phyloP scores from a whole-genome alignment of 1,139 yeast genomes.

The Diutina pseudorugosa region DNA sequence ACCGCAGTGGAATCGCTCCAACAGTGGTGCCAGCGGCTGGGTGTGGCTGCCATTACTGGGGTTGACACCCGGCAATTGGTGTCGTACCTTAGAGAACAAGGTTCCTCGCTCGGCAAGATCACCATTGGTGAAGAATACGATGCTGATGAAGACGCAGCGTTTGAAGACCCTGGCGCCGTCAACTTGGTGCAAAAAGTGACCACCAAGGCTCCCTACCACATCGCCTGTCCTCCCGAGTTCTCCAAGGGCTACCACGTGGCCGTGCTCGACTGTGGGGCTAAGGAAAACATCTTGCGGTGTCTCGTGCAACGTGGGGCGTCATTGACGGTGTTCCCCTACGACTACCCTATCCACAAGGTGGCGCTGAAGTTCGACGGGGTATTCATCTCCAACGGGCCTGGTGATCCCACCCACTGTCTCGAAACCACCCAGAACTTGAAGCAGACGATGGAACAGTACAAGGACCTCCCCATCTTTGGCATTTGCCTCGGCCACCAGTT shows the following conservation, averaged over 20 bases:
- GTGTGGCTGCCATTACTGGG: conserved; percentile 93
- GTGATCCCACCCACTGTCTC: conserved; percentile 93
- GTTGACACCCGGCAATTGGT: conserved; percentile 95
- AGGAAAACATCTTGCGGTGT: conserved; percentile 90
- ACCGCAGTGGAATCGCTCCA: conserved; percentile 93
- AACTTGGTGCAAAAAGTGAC: conserved; percentile 90
- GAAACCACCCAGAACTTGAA: conserved; percentile 66
- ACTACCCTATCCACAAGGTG: conserved; percentile 83
- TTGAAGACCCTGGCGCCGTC: conserved; percentile 82
- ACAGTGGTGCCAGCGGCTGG: conserved; percentile 93
- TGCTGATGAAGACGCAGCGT: conserved; percentile 86
- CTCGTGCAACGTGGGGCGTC: conserved; percentile 92
- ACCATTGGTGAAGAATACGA: conserved; percentile 85
- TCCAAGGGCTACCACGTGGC: conserved; percentile 67
- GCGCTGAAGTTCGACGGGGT: conserved; percentile 91
- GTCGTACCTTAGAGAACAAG: conserved; percentile 85
- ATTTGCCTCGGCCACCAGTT: conserved; percentile 96
- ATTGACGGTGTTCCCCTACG: conserved; percentile 90
- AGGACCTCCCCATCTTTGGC: conserved; percentile 84
- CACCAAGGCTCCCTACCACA: conserved; percentile 89
- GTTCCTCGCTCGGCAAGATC: conserved; percentile 84
- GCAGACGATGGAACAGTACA: conserved; percentile 49
- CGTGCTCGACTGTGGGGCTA: conserved; percentile 94
- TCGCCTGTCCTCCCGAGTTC: conserved; percentile 51
- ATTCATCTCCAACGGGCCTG: conserved; percentile 95